These are phyloP conservation scores for Leishmania tropica DNA, from an alignment of 208 protist species.

Conservation along the genomic window DNA sequence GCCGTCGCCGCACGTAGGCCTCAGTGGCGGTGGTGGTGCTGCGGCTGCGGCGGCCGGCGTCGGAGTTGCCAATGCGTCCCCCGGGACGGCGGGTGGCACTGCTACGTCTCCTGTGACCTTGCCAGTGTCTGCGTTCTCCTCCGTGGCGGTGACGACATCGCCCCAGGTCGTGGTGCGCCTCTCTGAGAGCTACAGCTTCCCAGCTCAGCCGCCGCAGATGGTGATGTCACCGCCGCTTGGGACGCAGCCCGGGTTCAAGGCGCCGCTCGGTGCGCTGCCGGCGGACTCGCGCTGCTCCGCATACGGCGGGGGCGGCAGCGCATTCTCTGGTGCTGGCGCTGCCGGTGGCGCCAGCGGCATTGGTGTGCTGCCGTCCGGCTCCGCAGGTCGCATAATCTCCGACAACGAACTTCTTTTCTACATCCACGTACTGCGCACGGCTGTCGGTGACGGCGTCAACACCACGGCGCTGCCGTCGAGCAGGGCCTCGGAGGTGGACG, in stretches of 20 bases:
- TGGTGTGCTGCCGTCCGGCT: neutral
- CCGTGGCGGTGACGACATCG: neutral
- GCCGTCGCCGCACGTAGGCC: neutral
- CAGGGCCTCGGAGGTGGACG: constrained; percentile 12
- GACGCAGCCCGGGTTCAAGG: neutral
- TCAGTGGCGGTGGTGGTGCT: neutral
- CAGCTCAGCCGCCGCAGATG: constrained; percentile 30
- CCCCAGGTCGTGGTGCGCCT: constrained; percentile 35
- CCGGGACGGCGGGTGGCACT: neutral
- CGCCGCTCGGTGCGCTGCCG: constrained; percentile 3
- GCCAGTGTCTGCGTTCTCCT: constrained; percentile 10
- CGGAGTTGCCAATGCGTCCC: neutral
- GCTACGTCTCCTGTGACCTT: constrained; percentile 7
- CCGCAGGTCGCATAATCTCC: constrained; percentile 15
- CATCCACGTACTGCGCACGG: constrained; percentile 35
- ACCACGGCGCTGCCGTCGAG: constrained; percentile 19
- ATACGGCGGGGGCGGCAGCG: neutral
- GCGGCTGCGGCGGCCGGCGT: neutral
- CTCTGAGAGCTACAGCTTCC: constrained; percentile 37
- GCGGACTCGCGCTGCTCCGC: neutral
- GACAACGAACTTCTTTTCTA: constrained; percentile 32
- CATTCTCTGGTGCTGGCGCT: neutral
- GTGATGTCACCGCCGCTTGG: constrained; percentile 23
- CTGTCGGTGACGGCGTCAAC: constrained; percentile 15
- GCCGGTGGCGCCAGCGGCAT: neutral